Conservation (phyloP, 345 rosid species). For the Eucalyptus marginata region DNA sequence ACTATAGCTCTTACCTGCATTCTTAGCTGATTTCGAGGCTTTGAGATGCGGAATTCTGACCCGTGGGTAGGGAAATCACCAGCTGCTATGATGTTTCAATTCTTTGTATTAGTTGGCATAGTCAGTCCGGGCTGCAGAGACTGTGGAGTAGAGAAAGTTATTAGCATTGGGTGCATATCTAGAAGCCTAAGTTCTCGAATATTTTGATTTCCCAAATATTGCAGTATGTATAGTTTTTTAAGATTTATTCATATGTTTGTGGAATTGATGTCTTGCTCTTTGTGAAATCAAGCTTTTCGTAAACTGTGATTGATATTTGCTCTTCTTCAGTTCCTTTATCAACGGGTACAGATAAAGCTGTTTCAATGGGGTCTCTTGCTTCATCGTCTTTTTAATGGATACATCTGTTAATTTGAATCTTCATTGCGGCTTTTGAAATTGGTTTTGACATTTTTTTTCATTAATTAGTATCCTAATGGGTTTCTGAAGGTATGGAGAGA, state of each 20-base stretch:
- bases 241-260: background rate
- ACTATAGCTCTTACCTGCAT: background rate
- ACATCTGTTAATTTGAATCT: background rate
- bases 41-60: background rate
- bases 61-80: background rate
- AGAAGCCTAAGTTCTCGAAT: background rate
- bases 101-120: background rate
- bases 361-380: background rate
- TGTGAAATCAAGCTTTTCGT: background rate
- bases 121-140: background rate
- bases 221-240: background rate
- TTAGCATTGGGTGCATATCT: background rate
- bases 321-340: background rate
- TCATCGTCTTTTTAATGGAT: background rate
- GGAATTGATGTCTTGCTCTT: background rate
- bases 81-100: background rate
- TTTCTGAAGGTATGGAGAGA: conserved; percentile 59
- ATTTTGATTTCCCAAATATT: background rate
- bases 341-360: background rate
- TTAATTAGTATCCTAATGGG: background rate
- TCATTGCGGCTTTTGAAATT: background rate
- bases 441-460: background rate
- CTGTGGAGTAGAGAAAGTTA: background rate
- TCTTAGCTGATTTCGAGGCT: background rate
- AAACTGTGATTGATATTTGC: background rate